Percentiles rank a stretch among this genome's conserved stretches.
Conservation (phyloP, 1,139 yeast genomes). For the Wickerhamiella pararugosa region DNA sequence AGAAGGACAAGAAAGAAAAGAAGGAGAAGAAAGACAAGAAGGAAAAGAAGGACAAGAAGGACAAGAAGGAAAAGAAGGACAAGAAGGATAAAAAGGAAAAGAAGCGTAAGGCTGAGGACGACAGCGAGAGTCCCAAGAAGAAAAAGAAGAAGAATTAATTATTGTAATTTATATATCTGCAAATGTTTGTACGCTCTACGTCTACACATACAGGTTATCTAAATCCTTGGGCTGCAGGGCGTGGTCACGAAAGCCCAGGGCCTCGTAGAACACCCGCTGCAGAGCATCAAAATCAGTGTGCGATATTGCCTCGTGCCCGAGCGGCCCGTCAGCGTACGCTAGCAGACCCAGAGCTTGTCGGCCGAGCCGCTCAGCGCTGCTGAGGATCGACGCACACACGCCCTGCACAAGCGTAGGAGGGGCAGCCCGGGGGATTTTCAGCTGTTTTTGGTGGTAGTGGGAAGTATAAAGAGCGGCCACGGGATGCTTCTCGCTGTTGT, state of each 20-base stretch:
- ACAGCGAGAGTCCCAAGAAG: conserved; percentile 21
- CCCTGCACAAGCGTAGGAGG: conserved; percentile 17
- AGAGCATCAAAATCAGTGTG: conserved; percentile 6
- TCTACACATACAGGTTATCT: neutral
- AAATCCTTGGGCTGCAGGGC: neutral
- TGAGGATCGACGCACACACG: conserved; percentile 14
- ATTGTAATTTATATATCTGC: conserved; percentile 8
- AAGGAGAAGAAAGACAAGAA: conserved; percentile 33
- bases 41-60: conserved; percentile 36
- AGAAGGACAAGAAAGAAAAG: conserved; percentile 28
- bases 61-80: conserved; percentile 40
- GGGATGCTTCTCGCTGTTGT: neutral
- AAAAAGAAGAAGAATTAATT: conserved; percentile 20
- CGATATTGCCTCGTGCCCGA: conserved; percentile 12
- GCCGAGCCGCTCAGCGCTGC: conserved; percentile 11
- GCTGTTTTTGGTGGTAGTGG: neutral
- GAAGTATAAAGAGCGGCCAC: conserved; percentile 1
- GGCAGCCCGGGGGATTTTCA: conserved; percentile 6
- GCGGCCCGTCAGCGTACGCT: conserved; percentile 14
- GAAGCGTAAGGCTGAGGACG: conserved; percentile 19
- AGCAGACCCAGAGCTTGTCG: conserved; percentile 12
- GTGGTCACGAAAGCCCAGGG: conserved; percentile 4
- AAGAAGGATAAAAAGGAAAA: conserved; percentile 29
- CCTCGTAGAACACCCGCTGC: conserved; percentile 5
- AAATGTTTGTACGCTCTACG: neutral